Evolutionary conservation across 768 basidiomycete species (phyloP).

Genomic region (Amanita fuliginea): DNA sequence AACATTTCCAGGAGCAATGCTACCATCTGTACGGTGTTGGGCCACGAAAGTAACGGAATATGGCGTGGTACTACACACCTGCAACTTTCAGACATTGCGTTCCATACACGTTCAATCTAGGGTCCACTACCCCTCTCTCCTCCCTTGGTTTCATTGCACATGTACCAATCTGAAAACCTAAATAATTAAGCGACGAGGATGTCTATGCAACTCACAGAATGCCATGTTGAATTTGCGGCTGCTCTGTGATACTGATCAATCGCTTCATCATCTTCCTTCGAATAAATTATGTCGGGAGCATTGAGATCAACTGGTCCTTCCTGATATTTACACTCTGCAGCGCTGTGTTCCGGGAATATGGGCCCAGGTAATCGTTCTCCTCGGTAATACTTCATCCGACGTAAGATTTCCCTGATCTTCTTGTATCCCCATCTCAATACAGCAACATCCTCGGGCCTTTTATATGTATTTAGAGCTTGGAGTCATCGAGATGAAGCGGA

Average conservation of each 20-base stretch:
- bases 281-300: constrained; percentile 29
- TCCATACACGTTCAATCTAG: constrained; percentile 53
- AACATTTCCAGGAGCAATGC: constrained; percentile 28
- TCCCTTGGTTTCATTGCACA: constrained; percentile 58
- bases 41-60: neutral
- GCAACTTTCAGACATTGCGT: constrained; percentile 47
- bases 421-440: constrained; percentile 45
- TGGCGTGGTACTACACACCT: constrained; percentile 19
- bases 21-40: constrained; percentile 18
- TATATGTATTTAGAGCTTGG: neutral
- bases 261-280: constrained; percentile 27
- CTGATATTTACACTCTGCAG: constrained; percentile 15
- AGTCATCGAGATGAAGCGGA: neutral
- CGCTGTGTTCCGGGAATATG: constrained; percentile 21
- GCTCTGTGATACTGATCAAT: constrained; percentile 28
- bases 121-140: constrained; percentile 50
- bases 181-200: neutral
- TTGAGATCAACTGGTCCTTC: constrained; percentile 20
- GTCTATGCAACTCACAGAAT: constrained; percentile 21
- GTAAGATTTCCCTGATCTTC: constrained; percentile 36
- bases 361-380: constrained; percentile 27
- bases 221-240: constrained; percentile 31
- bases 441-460: constrained; percentile 31
- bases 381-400: constrained; percentile 37
- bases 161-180: constrained; percentile 39